These are phyloP conservation scores for Stagonosporopsis rhizophila DNA, from an alignment of 2,329 filamentous ascomycete genomes.

Conservation along the genomic window DNA sequence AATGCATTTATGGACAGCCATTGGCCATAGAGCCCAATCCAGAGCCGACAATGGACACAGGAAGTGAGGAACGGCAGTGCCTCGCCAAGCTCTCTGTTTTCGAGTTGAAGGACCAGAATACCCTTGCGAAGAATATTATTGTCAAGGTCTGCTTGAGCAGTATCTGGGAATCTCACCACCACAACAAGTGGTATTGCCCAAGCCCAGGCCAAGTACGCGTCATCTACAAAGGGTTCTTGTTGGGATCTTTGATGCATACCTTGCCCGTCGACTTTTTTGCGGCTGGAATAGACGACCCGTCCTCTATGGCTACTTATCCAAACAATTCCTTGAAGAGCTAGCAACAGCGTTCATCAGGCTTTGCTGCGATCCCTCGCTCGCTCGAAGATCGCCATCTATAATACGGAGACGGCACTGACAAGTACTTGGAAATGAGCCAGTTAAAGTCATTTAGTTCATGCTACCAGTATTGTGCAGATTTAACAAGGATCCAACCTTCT, in stretches of 20 bases:
- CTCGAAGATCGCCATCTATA: too few relatives aligned
- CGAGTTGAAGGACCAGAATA: slow-evolving; percentile 25
- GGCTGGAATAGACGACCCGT: too few relatives aligned
- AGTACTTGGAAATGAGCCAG: too few relatives aligned
- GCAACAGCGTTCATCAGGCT: too few relatives aligned
- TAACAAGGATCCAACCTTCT: too few relatives aligned
- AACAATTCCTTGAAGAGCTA: too few relatives aligned
- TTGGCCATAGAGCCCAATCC: background rate
- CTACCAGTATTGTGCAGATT: too few relatives aligned
- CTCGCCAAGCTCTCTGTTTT: slow-evolving; percentile 17
- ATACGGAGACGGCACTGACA: too few relatives aligned
- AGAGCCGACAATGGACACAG: background rate
- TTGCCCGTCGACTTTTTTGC: too few relatives aligned
- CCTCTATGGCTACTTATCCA: too few relatives aligned
- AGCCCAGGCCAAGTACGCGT: background rate
- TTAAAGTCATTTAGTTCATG: too few relatives aligned
- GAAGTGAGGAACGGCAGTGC: background rate
- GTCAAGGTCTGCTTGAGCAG: background rate
- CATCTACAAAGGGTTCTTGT: background rate
- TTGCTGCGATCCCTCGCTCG: too few relatives aligned
- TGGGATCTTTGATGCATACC: background rate
- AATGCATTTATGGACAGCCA: slow-evolving; percentile 6
- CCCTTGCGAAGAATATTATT: background rate
- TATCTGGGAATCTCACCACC: background rate
- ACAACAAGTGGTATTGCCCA: background rate